phyloP scores from a whole-genome alignment of 2,329 filamentous ascomycete genomes.

The Venturia pyrina region DNA sequence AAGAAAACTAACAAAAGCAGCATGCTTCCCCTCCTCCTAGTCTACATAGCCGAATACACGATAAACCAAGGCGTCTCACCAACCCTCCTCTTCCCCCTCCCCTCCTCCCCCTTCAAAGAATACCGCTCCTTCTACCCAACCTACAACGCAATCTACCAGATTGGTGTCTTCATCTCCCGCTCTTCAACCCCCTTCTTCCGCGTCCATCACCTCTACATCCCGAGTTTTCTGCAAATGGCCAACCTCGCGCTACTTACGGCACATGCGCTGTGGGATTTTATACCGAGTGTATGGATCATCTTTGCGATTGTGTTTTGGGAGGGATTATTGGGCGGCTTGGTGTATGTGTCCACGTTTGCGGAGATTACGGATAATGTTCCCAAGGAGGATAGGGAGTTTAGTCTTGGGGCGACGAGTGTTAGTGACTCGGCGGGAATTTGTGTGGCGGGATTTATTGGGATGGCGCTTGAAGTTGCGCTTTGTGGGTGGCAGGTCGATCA shows the following conservation, averaged over 20 bases:
- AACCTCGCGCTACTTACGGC: constrained; percentile 66
- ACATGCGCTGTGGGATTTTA: constrained; percentile 70
- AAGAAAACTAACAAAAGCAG: constrained; percentile 23
- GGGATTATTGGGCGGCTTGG: constrained; percentile 76
- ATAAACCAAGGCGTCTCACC: constrained; percentile 94
- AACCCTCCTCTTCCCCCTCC: constrained; percentile 76
- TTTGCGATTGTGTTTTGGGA: constrained; percentile 90
- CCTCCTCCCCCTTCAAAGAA: constrained; percentile 64
- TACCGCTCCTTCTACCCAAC: constrained; percentile 88
- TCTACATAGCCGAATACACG: constrained; percentile 93
- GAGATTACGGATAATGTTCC: constrained; percentile 81
- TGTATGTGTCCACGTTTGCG: constrained; percentile 94
- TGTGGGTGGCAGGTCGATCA: constrained; percentile 78
- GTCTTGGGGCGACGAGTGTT: constrained; percentile 77
- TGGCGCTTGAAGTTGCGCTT: constrained; percentile 69
- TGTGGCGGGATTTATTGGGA: constrained; percentile 73
- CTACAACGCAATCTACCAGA: constrained; percentile 89
- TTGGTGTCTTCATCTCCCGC: constrained; percentile 88
- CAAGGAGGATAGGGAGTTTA: constrained; percentile 76
- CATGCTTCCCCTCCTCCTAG: constrained; percentile 84
- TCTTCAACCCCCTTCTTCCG: constrained; percentile 83
- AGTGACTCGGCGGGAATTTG: constrained; percentile 89
- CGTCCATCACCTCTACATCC: constrained; percentile 69
- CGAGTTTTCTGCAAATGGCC: constrained; percentile 68
- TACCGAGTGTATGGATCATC: constrained; percentile 78